Percentiles rank a stretch among this genome's conserved stretches.
Evolutionary conservation across 371 early-diverging fungal species (phyloP).

Genomic region (Saksenaea oblongispora): DNA sequence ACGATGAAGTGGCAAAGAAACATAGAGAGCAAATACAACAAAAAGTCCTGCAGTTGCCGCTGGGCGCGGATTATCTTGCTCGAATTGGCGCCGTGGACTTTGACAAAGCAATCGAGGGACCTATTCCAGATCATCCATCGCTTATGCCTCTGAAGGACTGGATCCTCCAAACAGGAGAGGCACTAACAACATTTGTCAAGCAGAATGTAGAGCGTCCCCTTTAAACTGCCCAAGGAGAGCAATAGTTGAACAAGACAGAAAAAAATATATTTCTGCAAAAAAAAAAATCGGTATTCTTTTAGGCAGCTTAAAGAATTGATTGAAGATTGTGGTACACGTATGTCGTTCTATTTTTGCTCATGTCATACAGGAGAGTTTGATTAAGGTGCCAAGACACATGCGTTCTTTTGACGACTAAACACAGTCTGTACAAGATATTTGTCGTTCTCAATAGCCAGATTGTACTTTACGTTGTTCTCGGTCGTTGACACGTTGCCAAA

Average conservation of each 20-base stretch:
- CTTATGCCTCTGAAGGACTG: constrained; percentile 26
- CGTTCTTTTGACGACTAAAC: constrained; percentile 36
- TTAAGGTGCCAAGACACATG: constrained; percentile 28
- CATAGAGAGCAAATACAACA: constrained; percentile 18
- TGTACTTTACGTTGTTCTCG: constrained; percentile 37
- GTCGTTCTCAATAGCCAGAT: constrained; percentile 31
- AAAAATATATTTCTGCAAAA: background rate
- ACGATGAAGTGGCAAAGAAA: constrained; percentile 9
- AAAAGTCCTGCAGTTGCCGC: constrained; percentile 31
- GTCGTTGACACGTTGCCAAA: constrained; percentile 28
- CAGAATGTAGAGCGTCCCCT: background rate
- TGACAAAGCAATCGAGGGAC: constrained; percentile 24
- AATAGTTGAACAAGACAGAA: background rate
- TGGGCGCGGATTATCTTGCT: constrained; percentile 28
- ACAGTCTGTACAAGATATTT: constrained; percentile 54
- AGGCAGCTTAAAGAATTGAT: background rate
- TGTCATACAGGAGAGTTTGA: background rate
- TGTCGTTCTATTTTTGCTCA: background rate
- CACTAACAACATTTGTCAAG: background rate
- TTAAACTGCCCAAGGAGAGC: background rate
- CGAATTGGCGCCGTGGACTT: constrained; percentile 29
- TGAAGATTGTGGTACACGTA: background rate
- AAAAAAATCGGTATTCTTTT: background rate
- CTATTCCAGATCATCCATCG: constrained; percentile 24
- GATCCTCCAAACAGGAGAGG: constrained; percentile 15